Evolutionary conservation across 257 asterid species (phyloP).

Genomic region (Eucommia ulmoides): DNA sequence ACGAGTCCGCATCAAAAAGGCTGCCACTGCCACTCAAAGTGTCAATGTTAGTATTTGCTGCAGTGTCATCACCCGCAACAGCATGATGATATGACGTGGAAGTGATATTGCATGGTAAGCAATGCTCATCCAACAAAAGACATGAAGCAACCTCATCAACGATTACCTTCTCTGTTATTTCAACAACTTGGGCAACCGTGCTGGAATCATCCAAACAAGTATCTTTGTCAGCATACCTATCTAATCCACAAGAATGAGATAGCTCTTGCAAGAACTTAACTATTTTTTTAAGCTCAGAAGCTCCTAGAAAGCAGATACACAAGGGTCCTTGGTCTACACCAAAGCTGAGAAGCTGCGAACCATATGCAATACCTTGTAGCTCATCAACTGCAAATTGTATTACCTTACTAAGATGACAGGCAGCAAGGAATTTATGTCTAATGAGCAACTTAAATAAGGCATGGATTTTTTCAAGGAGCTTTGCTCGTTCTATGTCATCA

Average conservation of each 20-base stretch:
- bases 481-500: constrained; percentile 76
- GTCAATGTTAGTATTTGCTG: constrained; percentile 17
- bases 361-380: constrained; percentile 63
- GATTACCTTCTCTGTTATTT: constrained; percentile 45
- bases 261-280: constrained; percentile 78
- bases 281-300: constrained; percentile 68
- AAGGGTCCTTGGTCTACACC: constrained; percentile 61
- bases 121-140: constrained; percentile 62
- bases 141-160: constrained; percentile 51
- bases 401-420: constrained; percentile 84
- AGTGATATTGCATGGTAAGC: constrained; percentile 38
- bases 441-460: constrained; percentile 53
- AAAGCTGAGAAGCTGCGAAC: constrained; percentile 56
- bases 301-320: constrained; percentile 78
- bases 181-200: constrained; percentile 26
- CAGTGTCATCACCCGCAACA: constrained; percentile 19
- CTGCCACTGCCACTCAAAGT: constrained; percentile 29
- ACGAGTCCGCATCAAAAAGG: constrained; percentile 59
- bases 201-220: constrained; percentile 28
- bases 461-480: constrained; percentile 72
- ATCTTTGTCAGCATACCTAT: constrained; percentile 58
- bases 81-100: constrained; percentile 19
- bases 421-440: constrained; percentile 54
- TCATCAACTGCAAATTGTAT: constrained; percentile 78
- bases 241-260: constrained; percentile 56